Evolutionary conservation across 257 asterid genomes (phyloP).

Genomic region (Solanum lignicaule): DNA sequence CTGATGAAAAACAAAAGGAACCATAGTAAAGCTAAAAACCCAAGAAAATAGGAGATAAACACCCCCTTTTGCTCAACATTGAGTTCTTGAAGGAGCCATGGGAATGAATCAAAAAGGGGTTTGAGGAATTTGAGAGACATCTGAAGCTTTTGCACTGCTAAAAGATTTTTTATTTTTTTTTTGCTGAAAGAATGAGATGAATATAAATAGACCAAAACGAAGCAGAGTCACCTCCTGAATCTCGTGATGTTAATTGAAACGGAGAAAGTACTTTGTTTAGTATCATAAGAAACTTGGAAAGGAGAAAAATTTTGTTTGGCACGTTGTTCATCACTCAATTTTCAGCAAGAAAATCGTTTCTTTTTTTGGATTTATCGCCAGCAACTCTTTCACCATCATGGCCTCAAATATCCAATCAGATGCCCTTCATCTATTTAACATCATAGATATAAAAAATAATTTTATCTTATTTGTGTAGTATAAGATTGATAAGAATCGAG

Average conservation of each 20-base stretch:
- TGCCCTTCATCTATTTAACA: not conserved
- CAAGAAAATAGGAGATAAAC: constrained; percentile 9
- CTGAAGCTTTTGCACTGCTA: not conserved
- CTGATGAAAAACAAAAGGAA: constrained; percentile 5
- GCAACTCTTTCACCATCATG: too few relatives aligned
- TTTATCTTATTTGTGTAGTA: too few relatives aligned
- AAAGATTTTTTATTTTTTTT: too few relatives aligned
- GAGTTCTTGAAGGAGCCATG: not conserved
- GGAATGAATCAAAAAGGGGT: not conserved
- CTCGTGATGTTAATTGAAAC: not conserved
- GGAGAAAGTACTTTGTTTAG: not conserved
- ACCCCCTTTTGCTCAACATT: not conserved
- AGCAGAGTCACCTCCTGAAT: too few relatives aligned
- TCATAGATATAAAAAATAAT: too few relatives aligned
- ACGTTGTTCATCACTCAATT: not conserved
- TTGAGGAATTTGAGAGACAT: not conserved
- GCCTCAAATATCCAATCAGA: too few relatives aligned
- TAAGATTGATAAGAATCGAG: too few relatives aligned
- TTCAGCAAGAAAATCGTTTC: not conserved
- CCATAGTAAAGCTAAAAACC: constrained; percentile 11
- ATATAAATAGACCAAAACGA: too few relatives aligned
- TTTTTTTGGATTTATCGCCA: too few relatives aligned
- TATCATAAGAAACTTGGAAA: not conserved
- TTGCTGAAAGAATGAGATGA: not conserved
- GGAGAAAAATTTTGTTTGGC: not conserved